Evolutionary conservation across 106 monocot species (phyloP).

Genomic region (Triglochin maritima): DNA sequence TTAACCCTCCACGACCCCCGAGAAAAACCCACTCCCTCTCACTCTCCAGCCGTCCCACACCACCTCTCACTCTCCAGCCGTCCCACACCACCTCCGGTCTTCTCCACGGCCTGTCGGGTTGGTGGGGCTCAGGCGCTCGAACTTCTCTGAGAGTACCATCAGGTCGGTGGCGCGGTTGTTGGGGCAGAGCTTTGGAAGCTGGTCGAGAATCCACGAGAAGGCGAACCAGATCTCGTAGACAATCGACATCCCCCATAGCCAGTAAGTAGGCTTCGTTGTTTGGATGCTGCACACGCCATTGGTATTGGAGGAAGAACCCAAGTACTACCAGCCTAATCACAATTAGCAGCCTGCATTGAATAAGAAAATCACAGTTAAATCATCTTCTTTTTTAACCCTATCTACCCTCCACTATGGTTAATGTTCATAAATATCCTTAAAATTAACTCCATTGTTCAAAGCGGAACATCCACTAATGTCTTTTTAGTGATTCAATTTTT

Average conservation of each 20-base stretch:
- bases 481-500: no score
- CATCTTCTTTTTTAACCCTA: no score
- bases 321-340: slow-evolving; percentile 36
- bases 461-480: no score
- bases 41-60: no score
- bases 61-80: no score
- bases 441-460: no score
- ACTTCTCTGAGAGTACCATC: slow-evolving; percentile 33
- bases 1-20: no score
- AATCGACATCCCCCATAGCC: slow-evolving; percentile 75
- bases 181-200: slow-evolving; percentile 57
- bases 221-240: slow-evolving; percentile 70
- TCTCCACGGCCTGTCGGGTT: slow-evolving; percentile 36
- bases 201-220: slow-evolving; percentile 73
- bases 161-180: slow-evolving; percentile 52
- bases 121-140: slow-evolving; percentile 20
- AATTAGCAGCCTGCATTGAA: slow-evolving; percentile 31
- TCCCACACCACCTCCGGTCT: no score
- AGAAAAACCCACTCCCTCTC: no score
- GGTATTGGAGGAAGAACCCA: slow-evolving; percentile 33
- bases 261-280: slow-evolving; percentile 49
- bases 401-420: no score
- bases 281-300: slow-evolving; percentile 43
- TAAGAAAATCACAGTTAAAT: no score
- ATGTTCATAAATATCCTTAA: no score